These are phyloP conservation scores for Echinochloa phyllopogon DNA, from an alignment of 176 grass and related monocot species.

Conservation along the genomic window DNA sequence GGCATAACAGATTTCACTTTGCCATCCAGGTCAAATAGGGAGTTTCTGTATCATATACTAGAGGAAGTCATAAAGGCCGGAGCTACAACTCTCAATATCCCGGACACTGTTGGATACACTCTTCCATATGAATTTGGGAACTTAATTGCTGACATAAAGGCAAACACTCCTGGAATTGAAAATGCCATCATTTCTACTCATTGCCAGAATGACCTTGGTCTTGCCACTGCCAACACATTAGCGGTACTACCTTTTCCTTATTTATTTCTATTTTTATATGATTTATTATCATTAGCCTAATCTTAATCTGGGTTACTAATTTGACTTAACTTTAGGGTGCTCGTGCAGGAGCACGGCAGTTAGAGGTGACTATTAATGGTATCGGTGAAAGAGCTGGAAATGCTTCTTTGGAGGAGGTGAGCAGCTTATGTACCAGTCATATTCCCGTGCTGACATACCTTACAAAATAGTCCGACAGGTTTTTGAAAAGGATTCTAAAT, in stretches of 20 bases:
- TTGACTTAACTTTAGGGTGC: slow-evolving; percentile 69
- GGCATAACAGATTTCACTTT: slow-evolving; percentile 28
- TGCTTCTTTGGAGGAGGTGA: slow-evolving; percentile 97
- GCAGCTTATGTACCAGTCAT: slow-evolving; percentile 28
- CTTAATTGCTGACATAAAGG: slow-evolving; percentile 91
- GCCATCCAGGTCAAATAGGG: slow-evolving; percentile 71
- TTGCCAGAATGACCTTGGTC: slow-evolving; percentile 98
- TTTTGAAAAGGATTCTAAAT: neutral
- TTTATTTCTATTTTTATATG: slow-evolving; percentile 1
- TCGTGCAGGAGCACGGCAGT: slow-evolving; percentile 81
- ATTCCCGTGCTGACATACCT: neutral
- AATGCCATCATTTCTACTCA: slow-evolving; percentile 95
- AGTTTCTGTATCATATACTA: slow-evolving; percentile 90
- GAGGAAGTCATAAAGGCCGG: slow-evolving; percentile 97
- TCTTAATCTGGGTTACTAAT: slow-evolving; percentile 53
- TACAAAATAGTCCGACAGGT: neutral
- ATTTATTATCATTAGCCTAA: neutral
- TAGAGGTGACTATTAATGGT: slow-evolving; percentile 98
- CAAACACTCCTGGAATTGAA: slow-evolving; percentile 88
- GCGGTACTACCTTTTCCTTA: slow-evolving; percentile 61
- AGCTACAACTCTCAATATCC: slow-evolving; percentile 95
- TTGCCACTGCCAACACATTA: slow-evolving; percentile 92
- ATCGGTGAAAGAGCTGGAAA: slow-evolving; percentile 98
- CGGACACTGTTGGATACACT: slow-evolving; percentile 93
- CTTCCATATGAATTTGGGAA: slow-evolving; percentile 81